phyloP scores from a whole-genome alignment of 2,329 filamentous ascomycete genomes.

The Aspergillus glaucus region DNA sequence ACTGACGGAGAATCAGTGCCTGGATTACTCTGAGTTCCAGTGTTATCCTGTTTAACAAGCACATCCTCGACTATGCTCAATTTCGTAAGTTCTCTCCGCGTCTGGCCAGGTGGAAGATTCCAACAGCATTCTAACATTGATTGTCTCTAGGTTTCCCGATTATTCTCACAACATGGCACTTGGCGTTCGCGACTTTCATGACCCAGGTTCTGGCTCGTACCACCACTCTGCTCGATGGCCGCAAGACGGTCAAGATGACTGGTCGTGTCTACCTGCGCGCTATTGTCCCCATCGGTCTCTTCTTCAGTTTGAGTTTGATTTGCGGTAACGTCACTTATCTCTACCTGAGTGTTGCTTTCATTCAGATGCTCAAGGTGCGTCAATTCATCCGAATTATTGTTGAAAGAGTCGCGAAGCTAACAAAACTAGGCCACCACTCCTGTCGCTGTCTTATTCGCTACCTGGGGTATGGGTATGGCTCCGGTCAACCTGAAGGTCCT shows the following conservation, averaged over 20 bases:
- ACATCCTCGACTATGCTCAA: slow-evolving; percentile 77
- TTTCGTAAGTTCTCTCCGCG: slow-evolving; percentile 58
- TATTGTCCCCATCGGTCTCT: slow-evolving; percentile 88
- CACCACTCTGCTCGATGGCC: slow-evolving; percentile 82
- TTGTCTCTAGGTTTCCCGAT: slow-evolving; percentile 30
- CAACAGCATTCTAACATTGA: slow-evolving; percentile 21
- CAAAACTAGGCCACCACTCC: slow-evolving; percentile 71
- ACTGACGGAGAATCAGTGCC: slow-evolving; percentile 48
- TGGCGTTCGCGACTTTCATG: slow-evolving; percentile 86
- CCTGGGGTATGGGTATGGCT: slow-evolving; percentile 80
- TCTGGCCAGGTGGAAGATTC: neutral
- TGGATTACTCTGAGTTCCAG: slow-evolving; percentile 92
- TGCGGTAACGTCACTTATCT: slow-evolving; percentile 93
- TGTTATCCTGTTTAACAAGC: slow-evolving; percentile 99
- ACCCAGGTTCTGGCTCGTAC: slow-evolving; percentile 89
- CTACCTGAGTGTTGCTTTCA: slow-evolving; percentile 90
- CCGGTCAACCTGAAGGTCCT: slow-evolving; percentile 80
- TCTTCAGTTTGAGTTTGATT: slow-evolving; percentile 93
- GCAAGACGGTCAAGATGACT: slow-evolving; percentile 96
- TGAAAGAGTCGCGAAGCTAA: slow-evolving; percentile 3
- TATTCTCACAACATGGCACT: slow-evolving; percentile 90
- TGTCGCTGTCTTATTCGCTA: slow-evolving; percentile 82
- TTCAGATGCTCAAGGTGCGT: slow-evolving; percentile 92
- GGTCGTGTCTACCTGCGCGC: slow-evolving; percentile 85
- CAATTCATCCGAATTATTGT: slow-evolving; percentile 20